phyloP scores from a whole-genome alignment of 2,329 filamentous ascomycete species.

The Fusarium albidum region DNA sequence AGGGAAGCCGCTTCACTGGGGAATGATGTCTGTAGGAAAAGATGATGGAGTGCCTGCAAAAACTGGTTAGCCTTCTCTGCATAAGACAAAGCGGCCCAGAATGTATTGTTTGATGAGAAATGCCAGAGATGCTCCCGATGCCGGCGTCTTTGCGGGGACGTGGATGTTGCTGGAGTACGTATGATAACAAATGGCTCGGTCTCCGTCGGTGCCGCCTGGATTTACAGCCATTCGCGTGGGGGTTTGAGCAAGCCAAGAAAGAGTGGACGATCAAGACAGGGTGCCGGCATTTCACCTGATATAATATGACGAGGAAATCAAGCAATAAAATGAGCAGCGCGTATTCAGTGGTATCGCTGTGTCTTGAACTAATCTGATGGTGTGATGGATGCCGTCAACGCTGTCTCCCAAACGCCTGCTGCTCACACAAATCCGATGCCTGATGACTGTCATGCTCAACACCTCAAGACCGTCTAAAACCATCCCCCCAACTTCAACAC shows the following conservation, averaged over 20 bases:
- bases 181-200: conserved; percentile 8
- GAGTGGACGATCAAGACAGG: no score
- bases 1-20: not conserved
- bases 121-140: not conserved
- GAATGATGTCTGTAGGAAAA: not conserved
- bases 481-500: not conserved
- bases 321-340: not conserved
- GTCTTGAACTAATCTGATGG: conserved; percentile 16
- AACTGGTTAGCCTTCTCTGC: no score
- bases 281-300: no score
- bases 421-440: conserved; percentile 3
- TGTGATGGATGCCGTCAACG: conserved; percentile 13
- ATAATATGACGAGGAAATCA: no score
- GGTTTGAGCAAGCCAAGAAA: no score
- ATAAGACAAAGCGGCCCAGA: no score
- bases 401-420: conserved; percentile 19
- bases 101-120: no score
- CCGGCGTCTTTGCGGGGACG: not conserved
- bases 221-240: no score
- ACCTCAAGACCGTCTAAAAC: not conserved
- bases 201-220: not conserved
- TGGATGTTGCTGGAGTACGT: not conserved
- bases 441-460: not conserved
- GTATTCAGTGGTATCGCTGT: conserved; percentile 14
- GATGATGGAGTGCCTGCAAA: not conserved